phyloP scores from a whole-genome alignment of 78 protist genomes.

The Planoprotostelium fungivorum region DNA sequence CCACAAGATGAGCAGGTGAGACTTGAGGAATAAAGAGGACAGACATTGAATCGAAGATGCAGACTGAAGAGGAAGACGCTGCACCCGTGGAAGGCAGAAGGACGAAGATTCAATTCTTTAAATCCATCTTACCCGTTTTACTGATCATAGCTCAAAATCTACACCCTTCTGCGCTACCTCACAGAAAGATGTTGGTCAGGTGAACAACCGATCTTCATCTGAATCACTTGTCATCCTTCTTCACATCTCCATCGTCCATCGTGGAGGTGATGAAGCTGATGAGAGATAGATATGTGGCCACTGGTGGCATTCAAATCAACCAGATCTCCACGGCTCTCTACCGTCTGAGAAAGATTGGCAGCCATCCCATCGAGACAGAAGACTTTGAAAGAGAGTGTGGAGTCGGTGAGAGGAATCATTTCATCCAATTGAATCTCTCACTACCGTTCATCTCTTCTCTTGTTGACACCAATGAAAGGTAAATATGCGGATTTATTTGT shows the following conservation, averaged over 20 bases:
- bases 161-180: neutral
- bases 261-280: neutral
- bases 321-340: neutral
- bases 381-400: neutral
- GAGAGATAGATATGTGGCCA: neutral
- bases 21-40: neutral
- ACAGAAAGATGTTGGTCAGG: neutral
- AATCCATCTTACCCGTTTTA: neutral
- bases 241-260: neutral
- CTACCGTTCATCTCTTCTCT: neutral
- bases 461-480: neutral
- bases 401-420: too few relatives aligned
- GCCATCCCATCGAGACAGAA: neutral
- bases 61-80: too few relatives aligned
- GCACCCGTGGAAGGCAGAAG: neutral
- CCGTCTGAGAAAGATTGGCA: neutral
- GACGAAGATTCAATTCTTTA: neutral
- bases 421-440: too few relatives aligned
- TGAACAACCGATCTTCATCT: too few relatives aligned
- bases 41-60: too few relatives aligned
- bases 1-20: neutral
- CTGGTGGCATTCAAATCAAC: neutral
- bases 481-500: neutral
- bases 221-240: too few relatives aligned
- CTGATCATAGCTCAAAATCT: neutral